These are phyloP conservation scores for Sclerotinia glacialis DNA, from an alignment of 2,329 filamentous ascomycete species.

Conservation along the genomic window DNA sequence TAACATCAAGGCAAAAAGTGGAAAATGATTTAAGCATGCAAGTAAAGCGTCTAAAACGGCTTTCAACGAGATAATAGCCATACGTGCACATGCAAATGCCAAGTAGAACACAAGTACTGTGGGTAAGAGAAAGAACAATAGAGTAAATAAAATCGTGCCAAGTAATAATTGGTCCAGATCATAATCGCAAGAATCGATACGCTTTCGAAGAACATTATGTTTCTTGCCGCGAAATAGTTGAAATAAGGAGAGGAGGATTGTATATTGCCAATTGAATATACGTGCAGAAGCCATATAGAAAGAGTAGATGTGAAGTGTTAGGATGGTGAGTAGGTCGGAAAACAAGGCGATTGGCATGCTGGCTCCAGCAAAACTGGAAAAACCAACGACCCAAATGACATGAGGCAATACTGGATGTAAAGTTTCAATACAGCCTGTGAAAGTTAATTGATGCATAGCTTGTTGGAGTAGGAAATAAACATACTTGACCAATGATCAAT, in stretches of 20 bases:
- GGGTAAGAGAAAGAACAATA: constrained; percentile 90
- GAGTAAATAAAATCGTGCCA: constrained; percentile 92
- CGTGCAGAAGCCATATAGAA: constrained; percentile 96
- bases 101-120: constrained; percentile 96
- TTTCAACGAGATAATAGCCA: constrained; percentile 92
- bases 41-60: constrained; percentile 86
- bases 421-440: constrained; percentile 67
- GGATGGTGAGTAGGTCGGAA: constrained; percentile 84
- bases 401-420: constrained; percentile 78
- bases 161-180: constrained; percentile 94
- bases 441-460: not conserved
- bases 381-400: constrained; percentile 88
- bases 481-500: constrained; percentile 95
- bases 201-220: constrained; percentile 91
- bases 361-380: constrained; percentile 91
- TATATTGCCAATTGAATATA: constrained; percentile 98
- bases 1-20: constrained; percentile 94
- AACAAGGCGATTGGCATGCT: constrained; percentile 96
- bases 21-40: constrained; percentile 95
- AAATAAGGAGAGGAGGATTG: constrained; percentile 94
- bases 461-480: constrained; percentile 36
- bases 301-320: constrained; percentile 95
- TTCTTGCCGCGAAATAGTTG: constrained; percentile 98
- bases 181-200: constrained; percentile 98
- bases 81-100: constrained; percentile 89